phyloP scores from a whole-genome alignment of 2,329 filamentous ascomycete genomes.

The Botrytis hyacinthi region DNA sequence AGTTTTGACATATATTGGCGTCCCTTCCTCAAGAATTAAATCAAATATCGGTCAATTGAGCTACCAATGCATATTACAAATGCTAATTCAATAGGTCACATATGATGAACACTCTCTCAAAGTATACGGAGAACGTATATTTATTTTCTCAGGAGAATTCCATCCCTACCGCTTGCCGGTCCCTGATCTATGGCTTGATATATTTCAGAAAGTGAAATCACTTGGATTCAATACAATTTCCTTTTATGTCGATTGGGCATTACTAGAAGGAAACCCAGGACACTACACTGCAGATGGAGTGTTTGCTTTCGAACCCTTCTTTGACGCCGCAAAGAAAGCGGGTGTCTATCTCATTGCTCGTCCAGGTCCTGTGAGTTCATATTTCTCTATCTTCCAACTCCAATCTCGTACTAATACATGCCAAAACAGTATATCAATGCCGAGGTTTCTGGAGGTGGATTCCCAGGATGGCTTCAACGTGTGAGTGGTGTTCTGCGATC shows the following conservation, averaged over 20 bases:
- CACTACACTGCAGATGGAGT: slow-evolving; percentile 68
- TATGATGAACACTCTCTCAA: slow-evolving; percentile 64
- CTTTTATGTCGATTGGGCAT: slow-evolving; percentile 77
- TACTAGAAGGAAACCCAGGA: slow-evolving; percentile 71
- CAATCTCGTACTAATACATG: background rate
- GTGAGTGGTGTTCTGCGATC: slow-evolving; percentile 65
- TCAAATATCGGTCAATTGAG: background rate
- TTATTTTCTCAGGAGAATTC: slow-evolving; percentile 63
- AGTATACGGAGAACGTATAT: slow-evolving; percentile 59
- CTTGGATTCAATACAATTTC: slow-evolving; percentile 77
- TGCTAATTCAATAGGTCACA: slow-evolving; percentile 44
- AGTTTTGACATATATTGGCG: slow-evolving; percentile 29
- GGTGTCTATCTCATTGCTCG: slow-evolving; percentile 73
- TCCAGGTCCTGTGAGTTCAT: slow-evolving; percentile 34
- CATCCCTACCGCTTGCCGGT: slow-evolving; percentile 63
- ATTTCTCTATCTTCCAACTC: background rate
- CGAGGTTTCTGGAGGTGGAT: slow-evolving; percentile 73
- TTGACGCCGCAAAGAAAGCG: slow-evolving; percentile 68
- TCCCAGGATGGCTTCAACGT: slow-evolving; percentile 75
- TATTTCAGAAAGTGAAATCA: slow-evolving; percentile 81
- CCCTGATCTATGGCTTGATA: slow-evolving; percentile 62
- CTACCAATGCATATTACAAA: background rate
- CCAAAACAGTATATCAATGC: slow-evolving; percentile 68
- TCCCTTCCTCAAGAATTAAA: background rate
- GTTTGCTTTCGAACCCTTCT: slow-evolving; percentile 72